Evolutionary conservation across 352 stramenopile genomes (phyloP), one percentile per base, ranked within the genome.

Genomic region (Phytophthora constricta): DNA sequence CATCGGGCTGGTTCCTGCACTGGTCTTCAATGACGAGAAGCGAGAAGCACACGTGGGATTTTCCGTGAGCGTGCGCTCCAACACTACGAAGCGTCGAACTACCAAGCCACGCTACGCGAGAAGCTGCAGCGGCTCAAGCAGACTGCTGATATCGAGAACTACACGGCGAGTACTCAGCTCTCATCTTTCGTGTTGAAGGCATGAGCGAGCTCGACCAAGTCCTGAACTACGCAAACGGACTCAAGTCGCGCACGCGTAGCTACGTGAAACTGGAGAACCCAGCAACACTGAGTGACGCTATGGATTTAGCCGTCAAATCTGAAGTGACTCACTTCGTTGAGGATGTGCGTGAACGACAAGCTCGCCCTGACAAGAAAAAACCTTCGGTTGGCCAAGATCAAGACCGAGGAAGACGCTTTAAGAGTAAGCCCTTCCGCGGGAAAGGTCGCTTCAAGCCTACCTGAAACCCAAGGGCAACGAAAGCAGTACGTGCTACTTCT

Each of bases 181-280:
- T 37, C 31, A 37, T 37, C 31, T 45, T 45, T 19, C 37, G 17
- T 45, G 37, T 45, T 19, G 17, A 45, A 45, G 37, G 37, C 7
- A 45, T 45, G 37, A 45, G 17, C 37, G 37, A 19, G 17, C 37
- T 45, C n/a, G 37, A 45, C n/a, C 37, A 45, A 45, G 37, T 45
- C 4, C 17, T 45, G 37, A 7, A 14, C 37, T 45, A 45, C 37
- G 17, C 37, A 45, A 45, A 45, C 17, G 37, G 37, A 4, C 37
- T 45, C 4, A 45, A 20, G 17, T 14, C 11, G 4, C 37, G 37
- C 37, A 45, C 37, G 37, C 37, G 37, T 26, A 37, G 4, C 54
- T 61, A 61, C 19, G 54, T 53, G 17, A 52, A 61, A 33, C 42
- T 61, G 2, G 41, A 61, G 31, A 61, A 53, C 11, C 27, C 42